Conservation (phyloP, 75 land plant genomes). For the Pinus tabuliformis region DNA sequence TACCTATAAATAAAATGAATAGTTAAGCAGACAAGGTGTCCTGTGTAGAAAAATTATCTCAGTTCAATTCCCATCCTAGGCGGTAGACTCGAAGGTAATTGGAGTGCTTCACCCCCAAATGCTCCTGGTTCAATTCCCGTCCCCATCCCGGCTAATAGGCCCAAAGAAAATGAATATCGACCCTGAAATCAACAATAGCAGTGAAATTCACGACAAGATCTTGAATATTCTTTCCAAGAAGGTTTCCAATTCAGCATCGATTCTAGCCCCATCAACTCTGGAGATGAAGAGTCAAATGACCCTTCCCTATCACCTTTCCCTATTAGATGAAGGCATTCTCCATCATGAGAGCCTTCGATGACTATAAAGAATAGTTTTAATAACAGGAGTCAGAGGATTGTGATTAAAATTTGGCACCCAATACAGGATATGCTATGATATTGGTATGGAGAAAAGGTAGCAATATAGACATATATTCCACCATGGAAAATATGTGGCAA, state of each 20-base stretch:
- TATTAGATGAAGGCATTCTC: not conserved
- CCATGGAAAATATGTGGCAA: too few species aligned
- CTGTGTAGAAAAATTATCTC: too few species aligned
- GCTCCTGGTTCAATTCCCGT: not conserved
- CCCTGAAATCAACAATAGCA: not conserved
- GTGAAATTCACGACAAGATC: too few species aligned
- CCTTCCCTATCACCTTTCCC: not conserved
- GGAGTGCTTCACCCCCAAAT: not conserved
- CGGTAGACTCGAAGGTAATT: too few species aligned
- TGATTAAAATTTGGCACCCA: too few species aligned
- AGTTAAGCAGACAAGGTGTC: too few species aligned
- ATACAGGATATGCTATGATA: too few species aligned
- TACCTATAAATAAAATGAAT: too few species aligned
- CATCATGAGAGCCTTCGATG: not conserved
- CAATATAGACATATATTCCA: too few species aligned
- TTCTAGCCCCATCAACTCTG: not conserved
- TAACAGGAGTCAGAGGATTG: slow-evolving; percentile 6
- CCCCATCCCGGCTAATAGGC: not conserved
- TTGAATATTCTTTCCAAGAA: too few species aligned
- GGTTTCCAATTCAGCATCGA: not conserved
- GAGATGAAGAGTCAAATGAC: not conserved
- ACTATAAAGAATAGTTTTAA: not conserved
- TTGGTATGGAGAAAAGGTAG: too few species aligned
- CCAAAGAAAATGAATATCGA: not conserved
- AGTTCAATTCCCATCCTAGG: too few species aligned